Percentiles rank a stretch among this genome's conserved stretches.
Conservation (phyloP, 331 rosid species). For the Rosa hybrid region DNA sequence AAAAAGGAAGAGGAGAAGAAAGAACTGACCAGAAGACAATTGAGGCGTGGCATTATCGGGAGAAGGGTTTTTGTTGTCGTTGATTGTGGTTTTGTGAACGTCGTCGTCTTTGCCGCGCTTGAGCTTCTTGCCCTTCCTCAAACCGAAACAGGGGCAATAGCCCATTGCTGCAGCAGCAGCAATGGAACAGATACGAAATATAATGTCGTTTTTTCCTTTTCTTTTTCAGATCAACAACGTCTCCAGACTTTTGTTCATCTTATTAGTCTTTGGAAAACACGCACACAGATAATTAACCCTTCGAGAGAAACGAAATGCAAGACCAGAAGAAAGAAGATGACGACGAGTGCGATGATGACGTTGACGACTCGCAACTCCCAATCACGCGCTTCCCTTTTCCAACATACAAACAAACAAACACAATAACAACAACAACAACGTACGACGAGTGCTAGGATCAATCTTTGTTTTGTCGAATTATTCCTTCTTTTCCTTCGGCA, state of each 20-base stretch:
- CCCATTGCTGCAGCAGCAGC: conserved; percentile 31
- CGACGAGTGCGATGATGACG: neutral
- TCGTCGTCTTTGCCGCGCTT: conserved; percentile 8
- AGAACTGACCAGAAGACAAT: conserved; percentile 36
- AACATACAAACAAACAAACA: neutral
- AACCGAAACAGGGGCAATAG: conserved; percentile 47
- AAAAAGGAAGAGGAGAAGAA: neutral
- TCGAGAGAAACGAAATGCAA: neutral
- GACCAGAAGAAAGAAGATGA: neutral
- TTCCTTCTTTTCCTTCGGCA: neutral
- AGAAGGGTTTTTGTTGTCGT: neutral
- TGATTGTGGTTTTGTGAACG: neutral
- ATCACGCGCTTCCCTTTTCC: neutral
- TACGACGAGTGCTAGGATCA: neutral
- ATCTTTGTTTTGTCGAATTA: neutral
- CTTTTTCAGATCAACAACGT: neutral
- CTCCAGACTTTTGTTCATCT: neutral
- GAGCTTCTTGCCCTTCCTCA: conserved; percentile 32
- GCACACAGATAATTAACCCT: neutral
- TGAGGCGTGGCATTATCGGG: neutral
- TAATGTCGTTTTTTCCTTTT: neutral
- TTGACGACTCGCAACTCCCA: neutral
- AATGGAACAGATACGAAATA: neutral
- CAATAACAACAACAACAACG: neutral
- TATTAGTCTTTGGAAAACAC: neutral